Base-by-base conservation (phyloP, 768 basidiomycete genomes). In the Lentinula guzmanii region DNA sequence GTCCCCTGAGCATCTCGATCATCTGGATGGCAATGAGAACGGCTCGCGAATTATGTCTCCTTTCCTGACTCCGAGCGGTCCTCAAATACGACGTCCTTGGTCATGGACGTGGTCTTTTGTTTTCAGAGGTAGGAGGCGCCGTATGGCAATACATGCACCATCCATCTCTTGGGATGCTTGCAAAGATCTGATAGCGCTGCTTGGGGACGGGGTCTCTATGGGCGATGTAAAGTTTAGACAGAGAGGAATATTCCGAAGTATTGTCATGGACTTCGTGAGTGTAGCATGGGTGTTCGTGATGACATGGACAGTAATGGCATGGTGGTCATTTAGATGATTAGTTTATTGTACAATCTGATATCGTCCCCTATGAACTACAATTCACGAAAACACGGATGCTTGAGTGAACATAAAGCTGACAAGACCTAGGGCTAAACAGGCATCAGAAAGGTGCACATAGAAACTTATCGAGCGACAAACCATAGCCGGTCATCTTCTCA, bases 401-500 rank as follows among this genome's bases (percentile, higher is more conserved):
- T 69, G 68, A 0, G 64, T 57, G 37, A 66, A 3, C 5, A 31
- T 52, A 51, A 67, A 69, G 11, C 64, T 62, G 11, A 46, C 64
- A 8, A 69, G 56, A 37, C 66, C 68, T 21, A 69, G 62, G 16
- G 65, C 68, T 69, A 10, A 48, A 28, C 4, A 15, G 6, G 57
- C 3, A n/a, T 37, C 15, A 58, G 41, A 24, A 42, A 9, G 7
- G 11, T 16, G 21, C 4, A 62, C 45, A 8, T 16, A 16, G 5
- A 18, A 34, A 24, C 6, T 24, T 52, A 55, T 18, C 45, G 21
- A 42, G 34, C 9, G 3, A 85, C 91, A 70, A 69, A 95, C 94
- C 43, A 62, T 88, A 90, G 11, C 96, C 96, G 2, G 88, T 86
- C 37, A 92, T 63, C 75, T 98, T 98, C 76, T 98, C 96, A 11